Evolutionary conservation across 305 asterid species (phyloP).

Genomic region (Solanum hybrid): DNA sequence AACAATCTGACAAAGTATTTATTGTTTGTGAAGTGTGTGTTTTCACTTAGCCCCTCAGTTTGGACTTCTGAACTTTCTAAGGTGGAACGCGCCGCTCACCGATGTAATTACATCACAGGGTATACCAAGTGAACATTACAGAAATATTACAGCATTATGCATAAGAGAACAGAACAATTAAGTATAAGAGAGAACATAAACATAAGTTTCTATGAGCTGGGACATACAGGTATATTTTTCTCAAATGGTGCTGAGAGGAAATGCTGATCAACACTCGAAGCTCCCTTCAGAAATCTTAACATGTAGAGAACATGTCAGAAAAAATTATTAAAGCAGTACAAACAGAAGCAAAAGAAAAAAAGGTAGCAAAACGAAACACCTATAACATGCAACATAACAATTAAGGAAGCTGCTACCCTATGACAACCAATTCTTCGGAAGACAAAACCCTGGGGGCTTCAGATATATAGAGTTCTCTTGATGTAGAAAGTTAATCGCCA

Average conservation of each 20-base stretch:
- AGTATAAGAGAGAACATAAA: slow-evolving; percentile 1
- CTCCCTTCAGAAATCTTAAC: slow-evolving; percentile 89
- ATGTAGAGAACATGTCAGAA: slow-evolving; percentile 19
- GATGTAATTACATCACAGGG: not conserved
- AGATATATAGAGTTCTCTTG: not conserved
- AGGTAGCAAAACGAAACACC: not conserved
- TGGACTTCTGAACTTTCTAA: not conserved
- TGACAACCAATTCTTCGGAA: not conserved
- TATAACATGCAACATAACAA: not conserved
- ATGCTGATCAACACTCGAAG: slow-evolving; percentile 90
- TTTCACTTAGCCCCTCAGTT: not conserved
- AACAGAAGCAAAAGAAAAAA: not conserved
- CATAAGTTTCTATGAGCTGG: slow-evolving; percentile 11
- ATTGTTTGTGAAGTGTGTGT: not conserved
- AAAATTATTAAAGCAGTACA: not conserved
- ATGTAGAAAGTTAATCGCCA: not conserved
- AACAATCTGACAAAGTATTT: not conserved
- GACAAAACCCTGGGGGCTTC: not conserved
- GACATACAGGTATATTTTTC: slow-evolving; percentile 80
- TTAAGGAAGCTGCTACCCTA: not conserved
- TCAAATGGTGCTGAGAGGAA: slow-evolving; percentile 70
- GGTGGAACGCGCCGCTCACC: not conserved
- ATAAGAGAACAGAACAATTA: not conserved
- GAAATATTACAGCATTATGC: not conserved
- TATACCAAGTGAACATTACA: not conserved